phyloP scores from a whole-genome alignment of 1,284 basidiomycete genomes.

The Rhizopogon parksii region DNA sequence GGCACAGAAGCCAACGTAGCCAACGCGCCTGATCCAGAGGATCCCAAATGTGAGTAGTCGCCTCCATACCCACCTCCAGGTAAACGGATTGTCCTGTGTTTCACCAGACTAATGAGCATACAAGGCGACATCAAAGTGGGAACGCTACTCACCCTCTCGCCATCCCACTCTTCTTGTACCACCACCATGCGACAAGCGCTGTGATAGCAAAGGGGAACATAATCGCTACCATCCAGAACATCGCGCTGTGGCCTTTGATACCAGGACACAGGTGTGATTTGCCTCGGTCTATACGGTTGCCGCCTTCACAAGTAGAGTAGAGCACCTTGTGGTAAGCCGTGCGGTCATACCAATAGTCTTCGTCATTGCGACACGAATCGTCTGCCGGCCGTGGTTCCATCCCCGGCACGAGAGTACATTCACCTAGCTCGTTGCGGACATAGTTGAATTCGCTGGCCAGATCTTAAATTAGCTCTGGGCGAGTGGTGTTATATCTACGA shows the following conservation, averaged over 20 bases:
- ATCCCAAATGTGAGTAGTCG: conserved; percentile 30
- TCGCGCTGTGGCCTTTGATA: conserved; percentile 55
- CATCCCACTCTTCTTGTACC: conserved; percentile 62
- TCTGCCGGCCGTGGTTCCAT: conserved; percentile 55
- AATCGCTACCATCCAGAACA: conserved; percentile 81
- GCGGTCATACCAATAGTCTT: conserved; percentile 84
- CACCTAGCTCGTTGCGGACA: conserved; percentile 55
- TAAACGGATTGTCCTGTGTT: conserved; percentile 66
- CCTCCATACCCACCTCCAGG: conserved; percentile 38
- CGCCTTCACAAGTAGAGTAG: conserved; percentile 78
- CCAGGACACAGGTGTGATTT: conserved; percentile 72
- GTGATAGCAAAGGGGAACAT: conserved; percentile 71
- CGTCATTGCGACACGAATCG: conserved; percentile 54
- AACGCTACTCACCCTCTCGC: conserved; percentile 66
- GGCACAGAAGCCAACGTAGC: conserved; percentile 78
- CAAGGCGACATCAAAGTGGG: conserved; percentile 1
- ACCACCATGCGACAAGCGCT: conserved; percentile 72
- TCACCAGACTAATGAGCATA: conserved; percentile 11
- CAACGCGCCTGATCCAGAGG: conserved; percentile 43
- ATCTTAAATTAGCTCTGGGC: neutral
- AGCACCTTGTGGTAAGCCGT: conserved; percentile 87
- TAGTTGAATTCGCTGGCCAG: conserved; percentile 81
- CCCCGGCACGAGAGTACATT: conserved; percentile 72
- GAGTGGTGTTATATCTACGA: conserved; percentile 6
- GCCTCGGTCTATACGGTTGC: conserved; percentile 68